Percentiles rank a stretch among this genome's conserved stretches.
Conservation (phyloP, 768 basidiomycete species). For the Stropharia rugosoannulata region DNA sequence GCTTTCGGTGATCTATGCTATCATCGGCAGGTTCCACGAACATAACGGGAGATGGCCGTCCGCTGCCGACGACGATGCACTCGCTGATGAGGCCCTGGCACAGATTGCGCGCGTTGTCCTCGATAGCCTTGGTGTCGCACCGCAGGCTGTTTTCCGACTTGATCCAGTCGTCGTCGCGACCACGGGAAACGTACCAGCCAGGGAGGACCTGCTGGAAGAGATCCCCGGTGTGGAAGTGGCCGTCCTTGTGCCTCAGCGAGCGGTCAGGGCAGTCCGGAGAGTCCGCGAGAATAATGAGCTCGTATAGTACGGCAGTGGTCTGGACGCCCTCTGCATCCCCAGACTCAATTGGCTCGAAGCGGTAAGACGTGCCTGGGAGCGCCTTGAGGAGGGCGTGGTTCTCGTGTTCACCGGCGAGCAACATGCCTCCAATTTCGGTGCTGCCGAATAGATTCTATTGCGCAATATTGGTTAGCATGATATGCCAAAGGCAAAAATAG, state of each 20-base stretch:
- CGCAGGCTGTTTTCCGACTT: slow-evolving; percentile 77
- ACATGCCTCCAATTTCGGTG: slow-evolving; percentile 77
- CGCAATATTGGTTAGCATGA: slow-evolving; percentile 22
- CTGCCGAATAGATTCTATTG: slow-evolving; percentile 75
- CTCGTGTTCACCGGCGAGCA: slow-evolving; percentile 59
- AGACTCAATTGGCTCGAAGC: slow-evolving; percentile 57
- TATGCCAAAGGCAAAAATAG: slow-evolving; percentile 13
- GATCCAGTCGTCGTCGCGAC: slow-evolving; percentile 85
- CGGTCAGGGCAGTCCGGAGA: slow-evolving; percentile 69
- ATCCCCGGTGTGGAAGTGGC: slow-evolving; percentile 80
- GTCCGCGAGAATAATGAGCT: slow-evolving; percentile 66
- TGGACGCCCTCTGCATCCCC: slow-evolving; percentile 42
- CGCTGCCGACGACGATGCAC: slow-evolving; percentile 76
- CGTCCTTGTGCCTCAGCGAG: slow-evolving; percentile 58
- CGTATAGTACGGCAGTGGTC: slow-evolving; percentile 56
- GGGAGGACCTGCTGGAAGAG: slow-evolving; percentile 66
- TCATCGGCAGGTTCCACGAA: slow-evolving; percentile 66
- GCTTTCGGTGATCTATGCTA: slow-evolving; percentile 47
- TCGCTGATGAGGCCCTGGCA: slow-evolving; percentile 67
- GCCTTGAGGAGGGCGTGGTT: slow-evolving; percentile 53
- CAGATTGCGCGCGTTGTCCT: slow-evolving; percentile 68
- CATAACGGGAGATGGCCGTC: slow-evolving; percentile 73
- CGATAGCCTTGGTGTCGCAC: slow-evolving; percentile 81
- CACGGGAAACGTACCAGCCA: slow-evolving; percentile 63
- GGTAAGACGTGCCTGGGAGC: slow-evolving; percentile 63